These are phyloP conservation scores for Penicillium tannophilum DNA, from an alignment of 495 filamentous ascomycete species.

Conservation along the genomic window DNA sequence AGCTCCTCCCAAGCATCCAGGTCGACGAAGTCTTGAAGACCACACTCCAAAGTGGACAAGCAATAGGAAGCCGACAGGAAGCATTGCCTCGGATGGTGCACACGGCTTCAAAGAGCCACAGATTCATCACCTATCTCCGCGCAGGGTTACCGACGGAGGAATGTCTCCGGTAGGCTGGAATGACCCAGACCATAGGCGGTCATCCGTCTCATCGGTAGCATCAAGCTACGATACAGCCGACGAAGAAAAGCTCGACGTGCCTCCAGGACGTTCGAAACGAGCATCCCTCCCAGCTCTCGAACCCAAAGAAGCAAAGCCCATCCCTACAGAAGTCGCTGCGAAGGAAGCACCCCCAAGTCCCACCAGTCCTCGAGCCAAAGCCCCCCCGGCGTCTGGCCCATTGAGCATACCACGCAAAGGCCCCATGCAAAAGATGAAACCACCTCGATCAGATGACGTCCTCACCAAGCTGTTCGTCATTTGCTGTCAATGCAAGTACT, in stretches of 20 bases:
- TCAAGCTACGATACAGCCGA: constrained; percentile 45
- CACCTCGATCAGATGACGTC: constrained; percentile 40
- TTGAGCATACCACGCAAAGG: constrained; percentile 13
- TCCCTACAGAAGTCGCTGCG: background rate
- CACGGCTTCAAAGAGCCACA: background rate
- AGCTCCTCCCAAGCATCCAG: constrained; percentile 19
- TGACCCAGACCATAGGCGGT: constrained; percentile 18
- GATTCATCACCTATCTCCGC: background rate
- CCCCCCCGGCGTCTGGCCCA: constrained; percentile 7
- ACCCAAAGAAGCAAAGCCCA: background rate
- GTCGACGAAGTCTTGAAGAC: constrained; percentile 8
- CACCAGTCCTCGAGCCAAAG: background rate
- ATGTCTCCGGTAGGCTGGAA: background rate
- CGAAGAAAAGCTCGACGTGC: constrained; percentile 27
- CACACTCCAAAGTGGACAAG: background rate
- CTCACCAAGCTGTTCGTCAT: constrained; percentile 78
- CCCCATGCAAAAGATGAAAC: constrained; percentile 23
- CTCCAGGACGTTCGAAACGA: constrained; percentile 10
- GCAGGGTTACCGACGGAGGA: no score
- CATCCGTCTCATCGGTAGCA: constrained; percentile 17
- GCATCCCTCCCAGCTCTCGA: background rate
- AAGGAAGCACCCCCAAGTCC: background rate
- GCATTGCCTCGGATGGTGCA: background rate
- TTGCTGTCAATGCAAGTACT: constrained; percentile 79
- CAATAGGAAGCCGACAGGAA: background rate